Conservation (phyloP, 306 rosid species). For the Heteromeles arbutifolia region DNA sequence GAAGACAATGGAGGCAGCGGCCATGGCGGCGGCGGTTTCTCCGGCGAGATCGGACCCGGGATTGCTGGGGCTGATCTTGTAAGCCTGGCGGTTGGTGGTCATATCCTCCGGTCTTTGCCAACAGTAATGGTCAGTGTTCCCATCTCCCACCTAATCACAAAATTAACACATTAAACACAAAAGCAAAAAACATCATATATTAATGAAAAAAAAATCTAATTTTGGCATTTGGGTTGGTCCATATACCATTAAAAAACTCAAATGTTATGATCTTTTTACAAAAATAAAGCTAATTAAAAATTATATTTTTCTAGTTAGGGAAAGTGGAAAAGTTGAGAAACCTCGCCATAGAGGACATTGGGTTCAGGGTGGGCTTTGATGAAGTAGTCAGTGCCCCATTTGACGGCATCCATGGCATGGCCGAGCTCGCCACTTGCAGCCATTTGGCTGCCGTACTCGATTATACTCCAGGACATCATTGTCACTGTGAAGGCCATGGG, state of each 20-base stretch:
- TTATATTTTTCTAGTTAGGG: background rate
- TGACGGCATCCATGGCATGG: conserved; percentile 85
- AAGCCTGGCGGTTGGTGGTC: conserved; percentile 94
- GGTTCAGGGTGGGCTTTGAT: conserved; percentile 90
- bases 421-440: conserved; percentile 70
- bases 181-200: background rate
- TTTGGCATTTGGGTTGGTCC: background rate
- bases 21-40: conserved; percentile 98
- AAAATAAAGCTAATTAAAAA: background rate
- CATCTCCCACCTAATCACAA: conserved; percentile 80
- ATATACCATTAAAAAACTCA: background rate
- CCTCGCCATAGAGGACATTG: conserved; percentile 92
- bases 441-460: conserved; percentile 83
- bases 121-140: conserved; percentile 90
- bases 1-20: conserved; percentile 93
- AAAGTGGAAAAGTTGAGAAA: conserved; percentile 4
- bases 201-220: background rate
- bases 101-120: conserved; percentile 99
- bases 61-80: conserved; percentile 76
- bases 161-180: background rate
- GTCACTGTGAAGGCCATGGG: conserved; percentile 97
- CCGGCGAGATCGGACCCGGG: conserved; percentile 99
- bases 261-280: background rate
- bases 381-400: conserved; percentile 96
- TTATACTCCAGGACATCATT: conserved; percentile 95